These are phyloP conservation scores for Beauveria australis DNA, from an alignment of 2,329 filamentous ascomycete species.

Conservation along the genomic window DNA sequence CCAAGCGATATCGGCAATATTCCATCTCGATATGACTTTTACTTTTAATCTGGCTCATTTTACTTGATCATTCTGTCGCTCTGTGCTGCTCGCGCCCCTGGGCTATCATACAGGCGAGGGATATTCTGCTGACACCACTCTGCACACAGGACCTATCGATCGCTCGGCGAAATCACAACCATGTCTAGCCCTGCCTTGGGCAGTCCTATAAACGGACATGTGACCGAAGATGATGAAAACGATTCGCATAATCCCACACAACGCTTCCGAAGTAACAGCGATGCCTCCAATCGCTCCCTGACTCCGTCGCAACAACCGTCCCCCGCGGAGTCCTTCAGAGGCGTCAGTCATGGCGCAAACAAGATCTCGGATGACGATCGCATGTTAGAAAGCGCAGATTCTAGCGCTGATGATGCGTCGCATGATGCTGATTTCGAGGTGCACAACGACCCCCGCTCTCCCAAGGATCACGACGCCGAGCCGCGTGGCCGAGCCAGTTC, in stretches of 20 bases:
- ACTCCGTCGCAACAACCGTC: constrained; percentile 41
- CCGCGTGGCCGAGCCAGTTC: constrained; percentile 55
- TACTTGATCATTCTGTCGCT: neutral
- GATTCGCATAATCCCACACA: constrained; percentile 30
- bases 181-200: constrained; percentile 56
- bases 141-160: constrained; percentile 35
- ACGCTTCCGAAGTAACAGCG: constrained; percentile 48
- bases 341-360: constrained; percentile 33
- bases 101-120: constrained; percentile 6
- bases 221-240: constrained; percentile 44
- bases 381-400: constrained; percentile 38
- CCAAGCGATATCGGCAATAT: neutral
- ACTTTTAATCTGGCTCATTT: neutral
- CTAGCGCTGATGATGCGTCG: constrained; percentile 47
- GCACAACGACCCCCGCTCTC: constrained; percentile 46
- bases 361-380: constrained; percentile 28
- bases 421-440: constrained; percentile 72
- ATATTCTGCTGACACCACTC: constrained; percentile 28
- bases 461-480: constrained; percentile 10
- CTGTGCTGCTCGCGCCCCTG: neutral
- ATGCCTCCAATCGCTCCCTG: constrained; percentile 64
- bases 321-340: constrained; percentile 31
- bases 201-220: constrained; percentile 59
- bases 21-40: constrained; percentile 2
- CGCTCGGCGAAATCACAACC: constrained; percentile 52